Evolutionary conservation across 352 stramenopile species (phyloP), one percentile per base, ranked within the genome.

Genomic region (Pythium monospermum): DNA sequence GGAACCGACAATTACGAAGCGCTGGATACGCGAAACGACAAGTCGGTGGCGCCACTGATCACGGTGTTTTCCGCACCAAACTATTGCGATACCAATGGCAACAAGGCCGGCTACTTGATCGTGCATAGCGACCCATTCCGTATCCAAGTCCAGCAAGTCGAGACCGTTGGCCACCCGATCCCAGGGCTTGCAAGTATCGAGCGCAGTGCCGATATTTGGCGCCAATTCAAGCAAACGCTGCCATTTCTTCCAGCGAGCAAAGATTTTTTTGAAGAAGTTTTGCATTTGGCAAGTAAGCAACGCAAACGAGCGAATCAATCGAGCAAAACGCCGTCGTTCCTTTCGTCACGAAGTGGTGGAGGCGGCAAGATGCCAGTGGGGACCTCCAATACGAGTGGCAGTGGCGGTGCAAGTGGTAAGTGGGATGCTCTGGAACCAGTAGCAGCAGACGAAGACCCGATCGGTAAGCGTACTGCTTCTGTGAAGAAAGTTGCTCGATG

Each of bases 11-110:
- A 72, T 30, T 87, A 64, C 54, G 41, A 59, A 16, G 48, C 37
- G 0, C 35, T 91, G 16, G 80, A 91, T 45, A 68, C 56, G 11
- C 66, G 80, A 13, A 13, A 53, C 0, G 64, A 84, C 52, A 79
- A 70, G 19, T 64, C 58, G 2, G 56, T 89, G 38, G 67, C 79
- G 27, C 79, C 83, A 16, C 63, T 98, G 16, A 87, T 98, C 38
- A 98, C 94, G 0, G 81, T 98, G 4, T 98, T 98, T 70, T 97
- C 82, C 19, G 94, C 95, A 5, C 89, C 93, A 1, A 98, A 98
- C 55, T 98, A 98, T 64, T 98, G 93, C 51, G 93, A 98, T 64
- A 71, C 63, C 12, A 81, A 88, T 28, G 54, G 59, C 8, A 91
- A 93, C 37, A 69, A 71, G 71, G 79, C 71, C 16, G 80, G 63